Evolutionary conservation across 129 eudicot species (phyloP).

Genomic region (Solidago caesia): DNA sequence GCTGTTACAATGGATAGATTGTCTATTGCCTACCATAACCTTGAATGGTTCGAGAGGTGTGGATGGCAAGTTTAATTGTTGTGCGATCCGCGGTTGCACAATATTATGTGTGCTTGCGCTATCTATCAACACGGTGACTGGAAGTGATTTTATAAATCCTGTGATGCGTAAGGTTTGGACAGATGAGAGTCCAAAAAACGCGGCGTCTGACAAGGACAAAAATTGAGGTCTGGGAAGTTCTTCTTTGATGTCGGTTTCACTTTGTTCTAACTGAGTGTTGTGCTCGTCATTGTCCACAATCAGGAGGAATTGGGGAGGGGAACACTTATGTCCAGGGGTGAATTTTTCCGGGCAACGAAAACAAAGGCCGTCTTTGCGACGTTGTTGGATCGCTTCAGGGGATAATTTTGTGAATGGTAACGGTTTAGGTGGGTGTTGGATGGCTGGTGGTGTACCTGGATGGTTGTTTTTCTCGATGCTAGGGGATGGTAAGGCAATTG

Average conservation of each 20-base stretch:
- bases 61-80: no score
- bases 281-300: constrained; percentile 1
- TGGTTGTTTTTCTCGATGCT: neutral
- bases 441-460: neutral
- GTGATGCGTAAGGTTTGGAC: neutral
- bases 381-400: neutral
- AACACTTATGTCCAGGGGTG: neutral
- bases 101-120: no score
- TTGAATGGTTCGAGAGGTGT: no score
- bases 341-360: neutral
- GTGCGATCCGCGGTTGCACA: no score
- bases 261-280: no score
- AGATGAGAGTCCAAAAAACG: neutral
- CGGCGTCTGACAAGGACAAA: neutral
- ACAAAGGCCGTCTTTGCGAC: neutral
- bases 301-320: neutral
- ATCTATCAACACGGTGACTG: no score
- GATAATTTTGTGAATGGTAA: neutral
- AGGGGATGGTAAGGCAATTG: neutral
- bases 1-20: no score
- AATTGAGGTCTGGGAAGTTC: neutral
- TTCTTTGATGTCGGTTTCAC: no score
- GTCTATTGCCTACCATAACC: no score
- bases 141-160: neutral
- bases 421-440: neutral